A percentile compares a stretch with the other conserved stretches of the same genome.
These are phyloP conservation scores for Acanthamoeba royreba DNA, from an alignment of 208 protist species.

Conservation along the genomic window DNA sequence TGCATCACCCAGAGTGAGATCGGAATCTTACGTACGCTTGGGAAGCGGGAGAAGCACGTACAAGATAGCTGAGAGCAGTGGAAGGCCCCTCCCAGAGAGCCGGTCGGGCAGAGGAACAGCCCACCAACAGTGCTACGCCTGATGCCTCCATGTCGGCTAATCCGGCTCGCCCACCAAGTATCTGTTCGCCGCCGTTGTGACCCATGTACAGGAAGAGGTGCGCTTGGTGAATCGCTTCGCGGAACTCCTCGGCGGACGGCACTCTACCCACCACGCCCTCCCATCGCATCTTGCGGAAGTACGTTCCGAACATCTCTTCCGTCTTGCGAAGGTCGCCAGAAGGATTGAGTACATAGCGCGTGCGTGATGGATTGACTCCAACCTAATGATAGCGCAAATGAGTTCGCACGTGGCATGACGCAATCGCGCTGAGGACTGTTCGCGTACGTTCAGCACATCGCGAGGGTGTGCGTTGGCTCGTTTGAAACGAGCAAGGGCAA, in stretches of 20 bases:
- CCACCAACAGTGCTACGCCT: constrained; percentile 71
- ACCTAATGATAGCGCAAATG: background rate
- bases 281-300: constrained; percentile 56
- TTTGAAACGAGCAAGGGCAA: constrained; percentile 26
- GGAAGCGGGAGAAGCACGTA: background rate
- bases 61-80: background rate
- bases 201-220: constrained; percentile 70
- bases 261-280: constrained; percentile 55
- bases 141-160: background rate
- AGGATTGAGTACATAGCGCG: constrained; percentile 69
- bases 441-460: background rate
- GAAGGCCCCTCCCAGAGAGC: constrained; percentile 26
- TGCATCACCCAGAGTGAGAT: background rate
- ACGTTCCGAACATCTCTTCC: constrained; percentile 48
- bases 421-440: background rate
- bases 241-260: constrained; percentile 43
- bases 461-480: background rate
- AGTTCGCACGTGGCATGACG: background rate
- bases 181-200: constrained; percentile 62
- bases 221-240: background rate
- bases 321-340: constrained; percentile 66
- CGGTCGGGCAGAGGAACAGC: constrained; percentile 75
- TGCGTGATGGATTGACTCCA: background rate
- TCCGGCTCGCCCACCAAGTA: background rate
- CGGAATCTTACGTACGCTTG: background rate